A percentile compares a stretch with the other conserved stretches of the same genome.
phyloP scores from a whole-genome alignment of 495 filamentous ascomycete species.

The Trichodelitschia bisporula region DNA sequence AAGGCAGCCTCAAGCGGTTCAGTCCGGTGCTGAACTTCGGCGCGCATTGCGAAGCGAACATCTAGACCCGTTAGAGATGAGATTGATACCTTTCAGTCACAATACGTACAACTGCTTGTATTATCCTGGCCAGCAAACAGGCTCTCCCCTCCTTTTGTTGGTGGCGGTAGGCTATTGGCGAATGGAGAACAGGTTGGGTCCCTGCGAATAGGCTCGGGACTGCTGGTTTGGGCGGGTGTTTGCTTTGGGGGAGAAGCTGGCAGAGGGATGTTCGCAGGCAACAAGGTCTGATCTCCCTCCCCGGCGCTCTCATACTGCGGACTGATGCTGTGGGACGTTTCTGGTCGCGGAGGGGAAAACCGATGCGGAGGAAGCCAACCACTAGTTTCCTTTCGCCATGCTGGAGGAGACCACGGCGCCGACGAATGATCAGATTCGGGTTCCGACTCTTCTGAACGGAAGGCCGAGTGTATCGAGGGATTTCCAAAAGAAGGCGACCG shows the following conservation, averaged over 20 bases:
- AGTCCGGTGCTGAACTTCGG: slow-evolving; percentile 67
- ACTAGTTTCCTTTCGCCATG: slow-evolving; percentile 27
- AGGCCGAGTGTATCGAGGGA: slow-evolving; percentile 1
- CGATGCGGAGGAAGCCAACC: slow-evolving; percentile 35
- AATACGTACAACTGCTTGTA: slow-evolving; percentile 1
- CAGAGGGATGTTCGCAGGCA: slow-evolving; percentile 32
- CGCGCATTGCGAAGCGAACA: slow-evolving; percentile 62
- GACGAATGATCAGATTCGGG: slow-evolving; percentile 12
- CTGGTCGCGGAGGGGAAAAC: slow-evolving; percentile 18
- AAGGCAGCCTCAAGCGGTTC: slow-evolving; percentile 63
- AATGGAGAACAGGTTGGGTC: slow-evolving; percentile 1
- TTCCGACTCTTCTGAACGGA: slow-evolving; percentile 8
- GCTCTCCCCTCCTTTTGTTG: background rate
- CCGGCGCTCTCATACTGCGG: slow-evolving; percentile 30
- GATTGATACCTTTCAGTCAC: slow-evolving; percentile 22
- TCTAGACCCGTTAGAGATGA: slow-evolving; percentile 24
- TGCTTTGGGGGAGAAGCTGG: slow-evolving; percentile 26
- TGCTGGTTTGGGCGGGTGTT: slow-evolving; percentile 17
- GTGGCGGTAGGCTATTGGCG: slow-evolving; percentile 1
- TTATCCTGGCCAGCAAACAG: background rate
- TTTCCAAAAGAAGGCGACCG: slow-evolving; percentile 1
- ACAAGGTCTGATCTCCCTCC: slow-evolving; percentile 26
- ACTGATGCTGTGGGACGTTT: slow-evolving; percentile 24
- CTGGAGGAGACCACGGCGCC: slow-evolving; percentile 35
- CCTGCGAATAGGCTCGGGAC: slow-evolving; percentile 19